phyloP scores from a whole-genome alignment of 192 early-diverging fungal genomes.

The Diversispora eburnea region DNA sequence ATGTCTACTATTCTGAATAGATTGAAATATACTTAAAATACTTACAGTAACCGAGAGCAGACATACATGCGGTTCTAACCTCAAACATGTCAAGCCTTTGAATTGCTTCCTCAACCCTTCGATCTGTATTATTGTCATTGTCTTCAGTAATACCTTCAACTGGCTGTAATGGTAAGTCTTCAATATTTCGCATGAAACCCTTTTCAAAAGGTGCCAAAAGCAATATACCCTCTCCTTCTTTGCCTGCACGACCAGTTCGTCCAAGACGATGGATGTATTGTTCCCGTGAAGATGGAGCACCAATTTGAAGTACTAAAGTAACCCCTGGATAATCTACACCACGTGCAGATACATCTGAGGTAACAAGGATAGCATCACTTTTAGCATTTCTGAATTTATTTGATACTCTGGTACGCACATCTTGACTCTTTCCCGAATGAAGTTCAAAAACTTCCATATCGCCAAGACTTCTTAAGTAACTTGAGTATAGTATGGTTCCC shows the following conservation, averaged over 20 bases:
- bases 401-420: slow-evolving; percentile 64
- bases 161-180: slow-evolving; percentile 55
- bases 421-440: slow-evolving; percentile 79
- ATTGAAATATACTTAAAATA: slow-evolving; percentile 20
- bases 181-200: slow-evolving; percentile 60
- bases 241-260: slow-evolving; percentile 94
- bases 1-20: slow-evolving; percentile 32
- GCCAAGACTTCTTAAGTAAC: slow-evolving; percentile 53
- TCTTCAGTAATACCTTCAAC: slow-evolving; percentile 42
- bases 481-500: slow-evolving; percentile 57
- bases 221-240: slow-evolving; percentile 80
- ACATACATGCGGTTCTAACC: slow-evolving; percentile 54
- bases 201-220: slow-evolving; percentile 78
- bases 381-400: slow-evolving; percentile 66
- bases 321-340: slow-evolving; percentile 98
- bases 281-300: slow-evolving; percentile 74
- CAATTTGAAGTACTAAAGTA: slow-evolving; percentile 84
- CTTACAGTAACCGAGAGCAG: slow-evolving; percentile 64
- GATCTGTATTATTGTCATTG: slow-evolving; percentile 7
- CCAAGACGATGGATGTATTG: slow-evolving; percentile 97
- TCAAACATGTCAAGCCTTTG: slow-evolving; percentile 45
- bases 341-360: slow-evolving; percentile 94
- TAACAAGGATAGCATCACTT: slow-evolving; percentile 70
- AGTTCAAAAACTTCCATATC: slow-evolving; percentile 55
- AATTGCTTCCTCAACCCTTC: slow-evolving; percentile 31